phyloP scores from a whole-genome alignment of 108 stramenopile genomes.

The Discostella stelligeroides region DNA sequence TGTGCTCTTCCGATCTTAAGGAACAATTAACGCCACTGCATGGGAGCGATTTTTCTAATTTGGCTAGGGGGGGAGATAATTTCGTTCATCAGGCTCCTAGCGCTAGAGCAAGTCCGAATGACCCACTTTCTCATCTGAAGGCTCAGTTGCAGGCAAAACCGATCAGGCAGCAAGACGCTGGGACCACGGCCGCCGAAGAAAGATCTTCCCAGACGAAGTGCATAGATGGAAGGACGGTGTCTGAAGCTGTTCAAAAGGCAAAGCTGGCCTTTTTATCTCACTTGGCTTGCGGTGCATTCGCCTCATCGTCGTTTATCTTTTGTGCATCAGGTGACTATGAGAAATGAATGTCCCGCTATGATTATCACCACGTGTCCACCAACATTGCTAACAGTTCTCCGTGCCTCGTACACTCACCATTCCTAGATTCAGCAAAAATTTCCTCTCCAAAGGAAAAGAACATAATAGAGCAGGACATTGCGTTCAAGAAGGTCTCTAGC shows the following conservation, averaged over 20 bases:
- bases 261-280: slow-evolving; percentile 28
- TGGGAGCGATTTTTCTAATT: no score
- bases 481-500: not conserved
- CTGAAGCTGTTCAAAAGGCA: slow-evolving; percentile 10
- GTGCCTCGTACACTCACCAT: not conserved
- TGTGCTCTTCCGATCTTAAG: no score
- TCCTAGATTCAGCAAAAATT: not conserved
- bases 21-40: no score
- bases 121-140: no score
- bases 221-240: not conserved
- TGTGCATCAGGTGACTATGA: slow-evolving; percentile 32
- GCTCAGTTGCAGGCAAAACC: no score
- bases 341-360: slow-evolving; percentile 3
- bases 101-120: no score
- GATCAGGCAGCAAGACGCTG: no score
- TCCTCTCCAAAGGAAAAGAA: not conserved
- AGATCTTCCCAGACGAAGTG: no score
- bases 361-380: not conserved
- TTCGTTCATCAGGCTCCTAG: no score
- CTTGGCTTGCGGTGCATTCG: slow-evolving; percentile 32
- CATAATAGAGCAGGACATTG: not conserved
- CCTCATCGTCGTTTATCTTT: slow-evolving; percentile 44
- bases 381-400: not conserved
- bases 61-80: no score
- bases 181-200: no score